phyloP scores from a whole-genome alignment of 2,329 filamentous ascomycete genomes.

The Dactylonectria estremocensis region DNA sequence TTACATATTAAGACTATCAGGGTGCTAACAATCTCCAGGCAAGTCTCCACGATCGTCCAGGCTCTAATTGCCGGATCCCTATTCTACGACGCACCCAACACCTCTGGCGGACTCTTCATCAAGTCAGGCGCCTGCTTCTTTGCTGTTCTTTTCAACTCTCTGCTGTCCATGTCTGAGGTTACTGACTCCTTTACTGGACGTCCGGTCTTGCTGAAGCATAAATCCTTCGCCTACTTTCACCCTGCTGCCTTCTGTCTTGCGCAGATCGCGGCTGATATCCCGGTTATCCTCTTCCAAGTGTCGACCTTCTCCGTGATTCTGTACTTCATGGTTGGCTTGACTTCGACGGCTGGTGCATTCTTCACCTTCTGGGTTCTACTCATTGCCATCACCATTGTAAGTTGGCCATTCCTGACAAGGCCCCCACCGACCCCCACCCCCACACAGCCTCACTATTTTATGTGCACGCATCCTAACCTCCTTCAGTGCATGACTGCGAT shows the following conservation, averaged over 20 bases:
- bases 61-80: slow-evolving; percentile 76
- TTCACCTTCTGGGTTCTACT: slow-evolving; percentile 74
- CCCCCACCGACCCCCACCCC: no score
- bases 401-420: no score
- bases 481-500: slow-evolving; percentile 69
- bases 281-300: slow-evolving; percentile 72
- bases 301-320: slow-evolving; percentile 70
- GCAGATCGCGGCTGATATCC: slow-evolving; percentile 68
- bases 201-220: slow-evolving; percentile 73
- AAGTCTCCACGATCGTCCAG: slow-evolving; percentile 69
- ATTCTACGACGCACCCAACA: slow-evolving; percentile 75
- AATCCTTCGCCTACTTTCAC: slow-evolving; percentile 70
- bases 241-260: slow-evolving; percentile 73
- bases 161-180: slow-evolving; percentile 78
- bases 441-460: no score
- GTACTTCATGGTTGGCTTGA: slow-evolving; percentile 76
- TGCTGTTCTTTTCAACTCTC: slow-evolving; percentile 72
- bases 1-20: no score
- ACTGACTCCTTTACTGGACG: slow-evolving; percentile 74
- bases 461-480: slow-evolving; percentile 20
- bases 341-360: slow-evolving; percentile 66
- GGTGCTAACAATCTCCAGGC: no score
- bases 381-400: slow-evolving; percentile 65
- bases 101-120: slow-evolving; percentile 73
- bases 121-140: slow-evolving; percentile 78